Base-by-base conservation (phyloP, 2,329 filamentous ascomycete species). In the Talaromyces sp. region DNA sequence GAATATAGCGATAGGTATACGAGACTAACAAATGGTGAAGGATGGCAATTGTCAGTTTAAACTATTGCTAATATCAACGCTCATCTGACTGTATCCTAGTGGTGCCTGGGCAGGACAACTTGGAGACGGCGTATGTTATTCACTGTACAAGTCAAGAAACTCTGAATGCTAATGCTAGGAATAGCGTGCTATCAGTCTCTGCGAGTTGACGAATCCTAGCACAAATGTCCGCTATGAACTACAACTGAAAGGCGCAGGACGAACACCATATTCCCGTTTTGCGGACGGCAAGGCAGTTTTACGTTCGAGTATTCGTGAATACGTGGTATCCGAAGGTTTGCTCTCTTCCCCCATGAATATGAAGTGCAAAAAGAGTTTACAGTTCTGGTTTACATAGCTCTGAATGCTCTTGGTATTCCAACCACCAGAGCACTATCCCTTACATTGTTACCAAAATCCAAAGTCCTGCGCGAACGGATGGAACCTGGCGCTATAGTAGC, bases 81-180 rank as follows among this genome's bases (percentile, higher is more conserved):
- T 37, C 7, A 45, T 21, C 31, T 59, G 35, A 56, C 54, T 45
- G 41, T 46, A 17, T 56, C 28, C 43, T 59, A 78, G 75, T 70
- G 94, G 94, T 5, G 85, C 89, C 64, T 99, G 93, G 93, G 94
- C 94, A 3, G 92, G 94, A 5, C 94, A 99, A 73, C 84, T 99
- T 1, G 94, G 94, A 41, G 94, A 99, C 70, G 94, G 94, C 11
- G 75, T 78, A 67, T 63, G 71, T 63, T n/a, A 35, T 54, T 28
- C 41, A 36, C 10, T 51, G 17, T 6, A 37, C 17, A 22, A 25
- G 17, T 22, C 3, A 25, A n/a, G 21, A 8, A 31, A 8, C 7
- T 13, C n/a, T 9, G 17, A 22, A 52, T 53, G 56, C 50, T 60
- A 57, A 60, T 10, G 19, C 11, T 36, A 5, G 21, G 9, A 31